phyloP scores from a whole-genome alignment of 116 monocot species.

The Trichopus zeylanicus region DNA sequence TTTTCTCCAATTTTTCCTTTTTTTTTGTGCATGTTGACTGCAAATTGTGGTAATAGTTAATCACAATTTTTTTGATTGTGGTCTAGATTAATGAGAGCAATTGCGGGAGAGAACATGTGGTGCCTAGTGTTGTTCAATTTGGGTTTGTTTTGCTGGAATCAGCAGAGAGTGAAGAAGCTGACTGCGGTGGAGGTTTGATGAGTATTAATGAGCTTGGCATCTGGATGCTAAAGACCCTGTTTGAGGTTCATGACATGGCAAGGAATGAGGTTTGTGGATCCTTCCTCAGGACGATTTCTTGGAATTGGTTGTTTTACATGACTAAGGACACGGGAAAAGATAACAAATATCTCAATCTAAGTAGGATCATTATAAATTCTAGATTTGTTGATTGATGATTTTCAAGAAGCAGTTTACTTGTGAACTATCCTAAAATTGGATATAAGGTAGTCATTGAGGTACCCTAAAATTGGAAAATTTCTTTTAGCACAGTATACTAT shows the following conservation, averaged over 20 bases:
- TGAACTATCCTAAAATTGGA: too few relatives aligned
- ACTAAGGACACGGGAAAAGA: too few relatives aligned
- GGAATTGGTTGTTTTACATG: not conserved
- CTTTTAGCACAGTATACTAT: too few relatives aligned
- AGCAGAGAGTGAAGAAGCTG: constrained; percentile 25
- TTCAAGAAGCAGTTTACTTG: too few relatives aligned
- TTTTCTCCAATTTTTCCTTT: not conserved
- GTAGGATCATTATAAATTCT: too few relatives aligned
- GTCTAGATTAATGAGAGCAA: constrained; percentile 67
- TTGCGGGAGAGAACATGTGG: constrained; percentile 68
- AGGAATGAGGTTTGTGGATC: constrained; percentile 64
- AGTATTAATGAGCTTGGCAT: constrained; percentile 62
- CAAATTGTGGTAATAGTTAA: not conserved
- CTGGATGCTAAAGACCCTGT: constrained; percentile 59
- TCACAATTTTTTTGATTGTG: constrained; percentile 8
- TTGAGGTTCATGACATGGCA: constrained; percentile 86
- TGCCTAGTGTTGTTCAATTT: constrained; percentile 76
- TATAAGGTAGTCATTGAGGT: too few relatives aligned
- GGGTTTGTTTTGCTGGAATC: constrained; percentile 74
- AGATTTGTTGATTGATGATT: too few relatives aligned
- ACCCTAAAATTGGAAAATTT: too few relatives aligned
- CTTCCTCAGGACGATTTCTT: too few relatives aligned
- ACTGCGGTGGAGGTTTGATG: constrained; percentile 32
- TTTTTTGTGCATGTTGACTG: not conserved
- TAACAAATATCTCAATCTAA: too few relatives aligned